Evolutionary conservation across 352 stramenopile species (phyloP).

Genomic region (Phytophthora citricola): DNA sequence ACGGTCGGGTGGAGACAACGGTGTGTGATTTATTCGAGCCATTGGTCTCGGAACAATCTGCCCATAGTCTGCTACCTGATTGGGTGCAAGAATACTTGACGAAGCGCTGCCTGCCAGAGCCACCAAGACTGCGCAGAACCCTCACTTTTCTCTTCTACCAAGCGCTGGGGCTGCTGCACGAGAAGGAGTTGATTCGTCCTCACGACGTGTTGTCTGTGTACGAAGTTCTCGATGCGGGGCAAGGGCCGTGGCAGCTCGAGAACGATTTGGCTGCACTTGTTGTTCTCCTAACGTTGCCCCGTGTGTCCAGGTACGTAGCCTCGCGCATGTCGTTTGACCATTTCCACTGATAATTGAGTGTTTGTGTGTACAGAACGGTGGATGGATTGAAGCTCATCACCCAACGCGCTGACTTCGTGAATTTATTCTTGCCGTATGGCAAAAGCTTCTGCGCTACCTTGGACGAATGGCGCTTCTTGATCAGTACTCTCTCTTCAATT

Average conservation of each 20-base stretch:
- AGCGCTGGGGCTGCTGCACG: slow-evolving; percentile 56
- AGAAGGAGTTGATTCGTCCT: slow-evolving; percentile 53
- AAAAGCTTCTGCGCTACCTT: slow-evolving; percentile 74
- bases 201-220: slow-evolving; percentile 46
- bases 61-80: slow-evolving; percentile 33
- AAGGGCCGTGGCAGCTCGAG: slow-evolving; percentile 39
- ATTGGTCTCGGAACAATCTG: slow-evolving; percentile 22
- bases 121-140: slow-evolving; percentile 23
- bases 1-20: slow-evolving; percentile 23
- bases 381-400: slow-evolving; percentile 75
- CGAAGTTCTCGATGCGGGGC: slow-evolving; percentile 12
- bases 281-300: slow-evolving; percentile 67
- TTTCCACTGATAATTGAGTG: slow-evolving; percentile 6
- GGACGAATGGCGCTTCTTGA: slow-evolving; percentile 80
- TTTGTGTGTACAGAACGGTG: slow-evolving; percentile 34
- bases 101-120: slow-evolving; percentile 45
- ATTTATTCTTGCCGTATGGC: slow-evolving; percentile 79
- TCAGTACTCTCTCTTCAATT: slow-evolving; percentile 63
- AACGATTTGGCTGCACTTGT: slow-evolving; percentile 74
- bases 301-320: slow-evolving; percentile 53
- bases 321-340: not conserved
- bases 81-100: slow-evolving; percentile 69
- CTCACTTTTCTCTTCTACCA: slow-evolving; percentile 54
- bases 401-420: slow-evolving; percentile 49
- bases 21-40: slow-evolving; percentile 44